Conservation (phyloP, 495 filamentous ascomycete genomes). For the Melanomma pulvis-pyrius region DNA sequence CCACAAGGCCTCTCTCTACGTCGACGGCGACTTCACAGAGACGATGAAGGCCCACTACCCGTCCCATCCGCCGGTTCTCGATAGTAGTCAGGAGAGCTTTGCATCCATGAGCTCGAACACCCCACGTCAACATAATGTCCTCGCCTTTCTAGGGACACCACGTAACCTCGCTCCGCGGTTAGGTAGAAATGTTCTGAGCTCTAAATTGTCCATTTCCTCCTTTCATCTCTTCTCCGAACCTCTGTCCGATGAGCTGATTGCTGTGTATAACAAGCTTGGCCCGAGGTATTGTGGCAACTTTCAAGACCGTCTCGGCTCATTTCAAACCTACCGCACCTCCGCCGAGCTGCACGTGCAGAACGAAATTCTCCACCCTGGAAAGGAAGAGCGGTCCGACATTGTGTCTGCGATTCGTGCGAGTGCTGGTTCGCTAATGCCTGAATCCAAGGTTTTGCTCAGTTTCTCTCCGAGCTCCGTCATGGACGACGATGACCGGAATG, state of each 20-base stretch:
- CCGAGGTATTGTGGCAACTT: constrained; percentile 92
- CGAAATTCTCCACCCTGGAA: constrained; percentile 86
- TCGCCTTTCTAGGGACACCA: constrained; percentile 92
- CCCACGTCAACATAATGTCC: constrained; percentile 58
- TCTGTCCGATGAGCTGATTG: constrained; percentile 87
- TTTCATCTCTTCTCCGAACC: constrained; percentile 86
- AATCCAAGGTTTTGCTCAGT: constrained; percentile 81
- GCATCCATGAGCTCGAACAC: constrained; percentile 59
- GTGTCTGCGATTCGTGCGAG: constrained; percentile 81
- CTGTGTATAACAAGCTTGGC: constrained; percentile 87
- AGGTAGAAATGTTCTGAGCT: constrained; percentile 72
- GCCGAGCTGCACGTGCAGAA: constrained; percentile 87
- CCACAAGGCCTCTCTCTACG: constrained; percentile 84
- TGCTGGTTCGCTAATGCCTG: constrained; percentile 77
- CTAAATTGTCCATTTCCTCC: constrained; percentile 85
- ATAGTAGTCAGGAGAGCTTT: constrained; percentile 62
- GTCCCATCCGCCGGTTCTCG: constrained; percentile 62
- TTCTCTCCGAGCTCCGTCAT: constrained; percentile 77
- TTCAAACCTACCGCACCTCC: constrained; percentile 96
- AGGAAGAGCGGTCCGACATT: constrained; percentile 90
- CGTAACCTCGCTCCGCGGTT: constrained; percentile 82
- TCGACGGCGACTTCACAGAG: constrained; percentile 92
- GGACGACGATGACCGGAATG: constrained; percentile 69
- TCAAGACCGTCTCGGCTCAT: constrained; percentile 92
- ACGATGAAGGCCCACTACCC: constrained; percentile 90